Evolutionary conservation across 2,329 filamentous ascomycete species (phyloP), one percentile per base, ranked within the genome.

Genomic region (Cercospora sp.): DNA sequence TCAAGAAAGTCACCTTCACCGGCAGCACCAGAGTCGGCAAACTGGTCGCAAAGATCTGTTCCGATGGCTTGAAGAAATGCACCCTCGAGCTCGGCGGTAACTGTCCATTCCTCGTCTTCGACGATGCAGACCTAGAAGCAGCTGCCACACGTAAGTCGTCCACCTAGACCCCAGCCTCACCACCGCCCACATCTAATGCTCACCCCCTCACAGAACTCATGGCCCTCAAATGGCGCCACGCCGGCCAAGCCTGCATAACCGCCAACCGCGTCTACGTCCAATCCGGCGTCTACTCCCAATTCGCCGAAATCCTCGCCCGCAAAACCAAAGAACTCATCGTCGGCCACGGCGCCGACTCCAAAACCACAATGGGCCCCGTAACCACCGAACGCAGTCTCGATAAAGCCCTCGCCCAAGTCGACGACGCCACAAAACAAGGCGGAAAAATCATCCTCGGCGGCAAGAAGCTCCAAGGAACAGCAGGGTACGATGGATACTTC

Each of bases 221-320:
- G 79, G 77, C 80, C 0, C 77, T 87, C 18, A 86, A 87, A 74
- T 87, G 83, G 79, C 81, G 85, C 8, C 86, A 89, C 74, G 87
- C 87, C 2, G 87, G 87, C 2, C 87, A 90, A 77, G 87, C 87
- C 3, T 90, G 88, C 72, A 86, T 90, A 69, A 87, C 87, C 0
- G 87, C 87, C 7, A 90, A 90, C 74, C 82, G 88, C 0, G 84
- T 91, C 30, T 90, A 88, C 75, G 86, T 91, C 2, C 88, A 91
- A 75, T 82, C 81, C 2, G 84, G 84, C 12, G 84, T 92, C 8
- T 88, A 89, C 76, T 86, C 89, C 42, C 81, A 82, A 39, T 90
- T 91, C 72, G 81, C 88, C 4, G 79, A 84, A 1, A 80, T 86
- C 58, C 80, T 90, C 5, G 81, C 84, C 1, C 81, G 84, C 45